These are phyloP conservation scores for Globisporangium irregulare DNA, from an alignment of 352 stramenopile species.

Conservation along the genomic window DNA sequence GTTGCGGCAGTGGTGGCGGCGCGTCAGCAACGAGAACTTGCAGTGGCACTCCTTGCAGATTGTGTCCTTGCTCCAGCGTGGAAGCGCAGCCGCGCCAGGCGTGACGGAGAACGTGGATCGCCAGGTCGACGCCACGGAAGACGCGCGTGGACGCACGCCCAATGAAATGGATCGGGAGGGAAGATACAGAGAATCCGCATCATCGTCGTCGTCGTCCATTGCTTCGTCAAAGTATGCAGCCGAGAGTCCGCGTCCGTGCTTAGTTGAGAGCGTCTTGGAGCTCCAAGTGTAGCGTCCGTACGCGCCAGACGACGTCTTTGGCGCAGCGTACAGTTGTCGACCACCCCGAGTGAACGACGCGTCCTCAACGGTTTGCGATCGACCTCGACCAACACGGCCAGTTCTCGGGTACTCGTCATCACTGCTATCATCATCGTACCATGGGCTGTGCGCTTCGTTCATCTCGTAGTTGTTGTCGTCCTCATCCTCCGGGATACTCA, in stretches of 20 bases:
- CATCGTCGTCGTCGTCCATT: slow-evolving; percentile 7
- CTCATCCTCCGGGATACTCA: slow-evolving; percentile 23
- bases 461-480: slow-evolving; percentile 26
- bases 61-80: slow-evolving; percentile 67
- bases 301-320: slow-evolving; percentile 6
- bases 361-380: slow-evolving; percentile 23
- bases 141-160: slow-evolving; percentile 22
- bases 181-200: slow-evolving; percentile 7
- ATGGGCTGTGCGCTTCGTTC: slow-evolving; percentile 16
- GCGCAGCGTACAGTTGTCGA: slow-evolving; percentile 18
- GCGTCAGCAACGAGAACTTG: slow-evolving; percentile 63
- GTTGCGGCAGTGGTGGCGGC: slow-evolving; percentile 80
- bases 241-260: slow-evolving; percentile 7
- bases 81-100: slow-evolving; percentile 22
- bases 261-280: slow-evolving; percentile 6
- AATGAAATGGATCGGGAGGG: slow-evolving; percentile 17
- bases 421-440: slow-evolving; percentile 25
- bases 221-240: slow-evolving; percentile 17
- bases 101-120: slow-evolving; percentile 16
- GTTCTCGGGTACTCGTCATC: not conserved
- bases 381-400: slow-evolving; percentile 15
- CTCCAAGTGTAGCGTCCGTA: slow-evolving; percentile 16
- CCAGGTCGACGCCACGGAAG: slow-evolving; percentile 29
- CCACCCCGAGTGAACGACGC: slow-evolving; percentile 20
- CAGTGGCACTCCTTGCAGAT: slow-evolving; percentile 70